Evolutionary conservation across 805 yeast species (phyloP).

Genomic region (Starmerella bacillaris): DNA sequence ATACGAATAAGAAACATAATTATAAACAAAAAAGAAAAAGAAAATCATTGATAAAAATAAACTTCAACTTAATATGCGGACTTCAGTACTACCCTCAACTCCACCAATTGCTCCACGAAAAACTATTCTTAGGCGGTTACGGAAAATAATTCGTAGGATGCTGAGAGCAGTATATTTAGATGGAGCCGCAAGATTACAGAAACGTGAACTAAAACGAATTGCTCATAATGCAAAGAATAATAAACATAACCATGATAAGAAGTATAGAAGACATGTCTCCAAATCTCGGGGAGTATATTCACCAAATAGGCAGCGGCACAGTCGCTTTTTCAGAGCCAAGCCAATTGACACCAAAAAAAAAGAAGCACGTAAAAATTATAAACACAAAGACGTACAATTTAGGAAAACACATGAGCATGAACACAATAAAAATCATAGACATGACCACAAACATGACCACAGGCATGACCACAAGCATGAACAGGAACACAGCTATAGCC

Average conservation of each 20-base stretch:
- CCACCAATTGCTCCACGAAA: slow-evolving; percentile 10
- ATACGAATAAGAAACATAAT: not conserved
- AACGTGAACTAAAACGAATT: not conserved
- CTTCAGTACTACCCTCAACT: slow-evolving; percentile 1
- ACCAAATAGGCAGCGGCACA: too few relatives aligned
- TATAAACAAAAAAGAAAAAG: not conserved
- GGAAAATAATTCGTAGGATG: slow-evolving; percentile 3
- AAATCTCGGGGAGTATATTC: not conserved
- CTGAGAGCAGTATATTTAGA: not conserved
- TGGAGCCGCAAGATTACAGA: not conserved
- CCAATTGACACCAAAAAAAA: not conserved
- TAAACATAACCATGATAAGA: not conserved
- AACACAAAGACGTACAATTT: too few relatives aligned
- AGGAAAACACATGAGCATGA: not conserved
- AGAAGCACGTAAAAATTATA: not conserved
- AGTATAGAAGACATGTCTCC: not conserved
- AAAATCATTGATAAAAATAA: not conserved
- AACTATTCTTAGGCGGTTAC: slow-evolving; percentile 7
- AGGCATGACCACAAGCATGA: not conserved
- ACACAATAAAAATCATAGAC: not conserved
- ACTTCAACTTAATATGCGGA: slow-evolving; percentile 1
- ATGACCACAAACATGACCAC: not conserved
- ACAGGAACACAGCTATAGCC: not conserved
- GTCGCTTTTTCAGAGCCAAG: not conserved
- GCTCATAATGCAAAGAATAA: not conserved